Evolutionary conservation across 2,329 filamentous ascomycete species (phyloP), one percentile per base, ranked within the genome.

Genomic region (Talaromyces sp.): DNA sequence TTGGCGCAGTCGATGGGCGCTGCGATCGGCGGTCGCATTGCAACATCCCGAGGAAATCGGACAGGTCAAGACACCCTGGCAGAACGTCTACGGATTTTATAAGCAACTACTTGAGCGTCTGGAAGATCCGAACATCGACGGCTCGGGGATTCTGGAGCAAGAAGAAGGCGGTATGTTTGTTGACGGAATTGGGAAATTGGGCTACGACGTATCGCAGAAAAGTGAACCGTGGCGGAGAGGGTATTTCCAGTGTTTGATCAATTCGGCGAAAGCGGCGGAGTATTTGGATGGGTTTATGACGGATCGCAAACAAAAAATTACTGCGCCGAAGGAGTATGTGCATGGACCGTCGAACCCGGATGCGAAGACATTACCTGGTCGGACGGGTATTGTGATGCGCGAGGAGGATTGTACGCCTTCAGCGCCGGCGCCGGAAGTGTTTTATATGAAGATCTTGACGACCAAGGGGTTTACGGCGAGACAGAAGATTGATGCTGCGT

Each of bases 141-240:
- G 92, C 0, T 81, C 85, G 33, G 90, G 85, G 0, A 73, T 94
- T 35, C 71, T 78, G 8, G 84, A 88, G 69, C 83, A 88, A 66
- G 80, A 70, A 11, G 74, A 78, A 1, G 85, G 83, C 2, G 85
- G 81, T 0, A 78, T 85, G 3, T 73, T 82, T 47, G 80, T 88
- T n/a, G 83, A 84, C 3, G 85, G 83, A 0, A 71, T 87, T 33
- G 86, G 85, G 0, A 81, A 78, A 64, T 81, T 83, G 2, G 87
- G 87, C 0, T 87, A 87, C 69, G 91, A 97, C 74, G 81, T 95
- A 64, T 86, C 86, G 1, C 84, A 79, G 7, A 96, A 93, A 81
- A 89, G 88, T 68, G 92, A 96, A 77, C 83, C 89, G 59, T 98
- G 93, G 94, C 84, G 90, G 71, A 84, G 91, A 63, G 93, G 92